Percentiles rank a stretch among this genome's conserved stretches.
Evolutionary conservation across 805 yeast species (phyloP).

Genomic region (Schwanniomyces yamadae): DNA sequence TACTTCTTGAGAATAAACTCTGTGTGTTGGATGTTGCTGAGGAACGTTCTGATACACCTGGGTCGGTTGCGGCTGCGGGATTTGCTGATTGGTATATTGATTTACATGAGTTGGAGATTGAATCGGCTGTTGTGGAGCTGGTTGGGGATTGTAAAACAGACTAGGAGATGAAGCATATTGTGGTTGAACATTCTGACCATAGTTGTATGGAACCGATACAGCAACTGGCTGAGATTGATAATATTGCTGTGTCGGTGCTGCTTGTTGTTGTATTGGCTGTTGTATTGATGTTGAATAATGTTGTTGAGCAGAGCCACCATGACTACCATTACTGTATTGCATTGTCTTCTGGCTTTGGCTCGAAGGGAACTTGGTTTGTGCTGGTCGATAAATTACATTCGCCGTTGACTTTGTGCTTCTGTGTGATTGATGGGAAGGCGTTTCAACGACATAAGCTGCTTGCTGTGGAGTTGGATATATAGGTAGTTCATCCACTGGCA

Average conservation of each 20-base stretch:
- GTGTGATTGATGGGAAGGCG: slow-evolving; percentile 7
- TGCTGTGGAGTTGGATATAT: slow-evolving; percentile 47
- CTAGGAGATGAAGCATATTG: slow-evolving; percentile 7
- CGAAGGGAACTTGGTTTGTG: slow-evolving; percentile 7
- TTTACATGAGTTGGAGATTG: slow-evolving; percentile 12
- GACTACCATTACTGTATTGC: slow-evolving; percentile 11
- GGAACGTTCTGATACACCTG: slow-evolving; percentile 8
- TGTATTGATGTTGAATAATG: slow-evolving; percentile 10
- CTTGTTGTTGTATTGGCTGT: slow-evolving; percentile 10
- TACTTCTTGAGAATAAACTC: slow-evolving; percentile 1
- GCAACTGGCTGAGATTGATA: slow-evolving; percentile 12
- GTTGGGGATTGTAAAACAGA: slow-evolving; percentile 10
- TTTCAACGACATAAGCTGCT: slow-evolving; percentile 32
- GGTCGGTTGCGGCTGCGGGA: slow-evolving; percentile 7
- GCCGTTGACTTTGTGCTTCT: slow-evolving; percentile 7
- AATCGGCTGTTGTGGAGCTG: slow-evolving; percentile 10
- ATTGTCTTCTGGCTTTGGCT: slow-evolving; percentile 15
- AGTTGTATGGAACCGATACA: slow-evolving; percentile 8
- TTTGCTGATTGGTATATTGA: slow-evolving; percentile 7
- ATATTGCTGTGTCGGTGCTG: slow-evolving; percentile 11
- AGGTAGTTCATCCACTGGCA: slow-evolving; percentile 40
- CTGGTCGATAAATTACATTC: slow-evolving; percentile 9
- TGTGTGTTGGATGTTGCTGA: slow-evolving; percentile 6
- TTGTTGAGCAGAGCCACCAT: slow-evolving; percentile 12
- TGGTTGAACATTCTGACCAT: slow-evolving; percentile 11